Evolutionary conservation across 2,329 filamentous ascomycete species (phyloP), one percentile per base, ranked within the genome.

Genomic region (Claviceps quebecensis): DNA sequence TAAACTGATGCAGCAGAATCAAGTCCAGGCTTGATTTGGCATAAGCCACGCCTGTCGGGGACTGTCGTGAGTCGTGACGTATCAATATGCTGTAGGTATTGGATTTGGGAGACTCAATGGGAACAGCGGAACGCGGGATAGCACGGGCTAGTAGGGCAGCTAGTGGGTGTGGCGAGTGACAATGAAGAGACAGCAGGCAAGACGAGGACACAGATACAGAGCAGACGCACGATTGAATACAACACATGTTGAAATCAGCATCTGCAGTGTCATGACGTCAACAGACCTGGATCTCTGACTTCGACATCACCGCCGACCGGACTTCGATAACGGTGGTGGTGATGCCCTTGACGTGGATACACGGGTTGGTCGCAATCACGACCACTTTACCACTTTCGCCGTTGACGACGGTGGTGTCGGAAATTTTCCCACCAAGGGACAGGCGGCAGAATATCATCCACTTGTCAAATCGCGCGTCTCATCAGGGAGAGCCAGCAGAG

Each of bases 41-140:
- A 40, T 6, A 19, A 17, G 13, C 29, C 13, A 44, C 34, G 38
- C 36, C 49, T 50, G 22, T 34, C 43, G 9, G 37, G 47, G 26
- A 45, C 47, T 49, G 40, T 49, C 47, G 49, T 55, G 54, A 53
- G 40, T 49, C 47, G 49, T 55, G 54, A 53, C 54, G 54, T 55
- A 55, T 50, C 5, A 45, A 34, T 11, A 34, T 34, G 29, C 19
- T 34, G 29, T 9, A 29, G 6, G 6, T 9, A 29, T 29, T 29
- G 23, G 23, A 23, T 23, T 29, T 29, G 4, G 29, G 29, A 29
- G 23, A 9, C 41, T 36, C 38, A 48, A 45, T 29, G 46, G 44
- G 37, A 34, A n/a, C 29, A 45, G 44, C 23, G 26, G 44, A 29
- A 52, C 43, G 37, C 39, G 47, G 49, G 39, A 47, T 46, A 39